phyloP scores from a whole-genome alignment of 495 filamentous ascomycete species.

The Cryomyces minteri region DNA sequence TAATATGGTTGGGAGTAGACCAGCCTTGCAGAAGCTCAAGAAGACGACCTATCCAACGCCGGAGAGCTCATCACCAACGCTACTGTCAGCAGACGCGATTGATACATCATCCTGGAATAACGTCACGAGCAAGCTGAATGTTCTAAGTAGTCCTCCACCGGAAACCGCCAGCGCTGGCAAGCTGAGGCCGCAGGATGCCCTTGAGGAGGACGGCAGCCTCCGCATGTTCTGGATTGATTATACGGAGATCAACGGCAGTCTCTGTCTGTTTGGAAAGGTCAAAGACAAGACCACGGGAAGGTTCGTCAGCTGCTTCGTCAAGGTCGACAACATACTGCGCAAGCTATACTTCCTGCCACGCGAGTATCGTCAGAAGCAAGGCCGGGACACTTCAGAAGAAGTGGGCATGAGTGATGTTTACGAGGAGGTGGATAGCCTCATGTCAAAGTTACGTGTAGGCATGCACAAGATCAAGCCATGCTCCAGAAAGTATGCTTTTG shows the following conservation, averaged over 20 bases:
- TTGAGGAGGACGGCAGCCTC: slow-evolving; percentile 80
- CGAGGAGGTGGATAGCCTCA: slow-evolving; percentile 65
- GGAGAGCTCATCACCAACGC: slow-evolving; percentile 56
- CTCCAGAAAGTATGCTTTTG: slow-evolving; percentile 88
- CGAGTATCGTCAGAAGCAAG: slow-evolving; percentile 42
- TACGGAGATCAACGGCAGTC: slow-evolving; percentile 75
- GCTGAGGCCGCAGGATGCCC: slow-evolving; percentile 55
- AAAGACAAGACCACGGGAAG: slow-evolving; percentile 65
- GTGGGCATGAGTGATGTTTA: slow-evolving; percentile 83
- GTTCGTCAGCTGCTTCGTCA: slow-evolving; percentile 85
- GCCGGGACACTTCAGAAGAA: slow-evolving; percentile 55
- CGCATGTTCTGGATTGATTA: slow-evolving; percentile 97
- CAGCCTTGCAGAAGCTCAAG: slow-evolving; percentile 48
- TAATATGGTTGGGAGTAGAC: slow-evolving; percentile 74
- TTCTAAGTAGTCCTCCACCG: slow-evolving; percentile 51
- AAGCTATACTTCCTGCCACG: slow-evolving; percentile 90
- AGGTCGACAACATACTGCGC: slow-evolving; percentile 83
- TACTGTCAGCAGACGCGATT: slow-evolving; percentile 34
- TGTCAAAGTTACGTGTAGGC: slow-evolving; percentile 63
- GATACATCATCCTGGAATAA: slow-evolving; percentile 84
- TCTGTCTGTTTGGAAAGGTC: slow-evolving; percentile 94
- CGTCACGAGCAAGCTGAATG: slow-evolving; percentile 70
- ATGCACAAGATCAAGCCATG: slow-evolving; percentile 89
- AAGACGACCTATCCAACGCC: slow-evolving; percentile 49
- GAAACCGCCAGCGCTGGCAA: slow-evolving; percentile 59